Percentiles rank a stretch among this genome's conserved stretches.
Evolutionary conservation across 805 yeast genomes (phyloP).

Genomic region (Soucietia sequanensis): DNA sequence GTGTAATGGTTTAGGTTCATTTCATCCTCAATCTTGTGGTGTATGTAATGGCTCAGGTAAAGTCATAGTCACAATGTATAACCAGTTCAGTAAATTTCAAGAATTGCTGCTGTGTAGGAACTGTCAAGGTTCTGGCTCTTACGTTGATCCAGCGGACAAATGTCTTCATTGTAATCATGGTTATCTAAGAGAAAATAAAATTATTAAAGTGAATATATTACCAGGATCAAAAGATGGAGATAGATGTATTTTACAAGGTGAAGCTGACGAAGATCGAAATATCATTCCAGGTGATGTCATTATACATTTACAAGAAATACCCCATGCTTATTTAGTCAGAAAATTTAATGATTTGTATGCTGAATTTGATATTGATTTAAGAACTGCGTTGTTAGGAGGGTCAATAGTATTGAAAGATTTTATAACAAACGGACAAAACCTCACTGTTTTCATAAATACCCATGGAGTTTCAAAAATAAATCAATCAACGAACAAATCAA

Average conservation of each 20-base stretch:
- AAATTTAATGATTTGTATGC: constrained; percentile 44
- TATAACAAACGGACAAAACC: constrained; percentile 28
- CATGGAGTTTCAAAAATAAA: constrained; percentile 25
- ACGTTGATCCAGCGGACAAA: constrained; percentile 16
- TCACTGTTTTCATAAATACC: constrained; percentile 31
- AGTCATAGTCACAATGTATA: constrained; percentile 45
- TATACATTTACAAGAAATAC: constrained; percentile 47
- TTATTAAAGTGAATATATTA: constrained; percentile 50
- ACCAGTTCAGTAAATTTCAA: constrained; percentile 39
- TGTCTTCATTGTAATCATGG: constrained; percentile 34
- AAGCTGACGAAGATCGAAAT: constrained; percentile 63
- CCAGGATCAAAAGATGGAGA: constrained; percentile 59
- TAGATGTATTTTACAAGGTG: constrained; percentile 51
- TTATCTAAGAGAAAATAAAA: constrained; percentile 45
- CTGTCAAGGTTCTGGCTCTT: constrained; percentile 37
- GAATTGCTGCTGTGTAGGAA: constrained; percentile 29
- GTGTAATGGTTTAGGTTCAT: constrained; percentile 57
- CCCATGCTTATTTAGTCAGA: constrained; percentile 40
- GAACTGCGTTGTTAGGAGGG: constrained; percentile 62
- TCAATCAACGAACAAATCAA: constrained; percentile 9
- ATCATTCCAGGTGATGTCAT: constrained; percentile 68
- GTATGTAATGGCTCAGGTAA: constrained; percentile 45
- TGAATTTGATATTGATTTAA: constrained; percentile 46
- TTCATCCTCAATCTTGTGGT: constrained; percentile 33
- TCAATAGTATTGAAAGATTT: constrained; percentile 32